Evolutionary conservation across 192 early-diverging fungal species (phyloP).

Genomic region (Linnemannia hyalina): DNA sequence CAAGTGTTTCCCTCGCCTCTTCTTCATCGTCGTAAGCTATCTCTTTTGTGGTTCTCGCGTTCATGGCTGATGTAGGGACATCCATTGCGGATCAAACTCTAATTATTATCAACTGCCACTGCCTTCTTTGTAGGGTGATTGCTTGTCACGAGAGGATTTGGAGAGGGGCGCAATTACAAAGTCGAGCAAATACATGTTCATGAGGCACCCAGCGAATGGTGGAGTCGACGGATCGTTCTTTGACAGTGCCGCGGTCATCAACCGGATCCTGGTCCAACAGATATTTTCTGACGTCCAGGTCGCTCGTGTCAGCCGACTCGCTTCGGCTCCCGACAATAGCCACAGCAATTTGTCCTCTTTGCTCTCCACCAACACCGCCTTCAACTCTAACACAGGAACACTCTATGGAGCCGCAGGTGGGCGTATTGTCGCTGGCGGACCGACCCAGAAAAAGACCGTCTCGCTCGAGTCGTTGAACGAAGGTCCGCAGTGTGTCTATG

Average conservation of each 20-base stretch:
- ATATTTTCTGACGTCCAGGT: constrained; percentile 47
- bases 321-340: not conserved
- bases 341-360: not conserved
- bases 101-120: not conserved
- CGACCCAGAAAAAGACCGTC: constrained; percentile 7
- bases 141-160: constrained; percentile 60
- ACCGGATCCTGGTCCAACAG: constrained; percentile 48
- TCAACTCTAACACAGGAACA: not conserved
- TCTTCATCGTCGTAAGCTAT: constrained; percentile 61
- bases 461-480: constrained; percentile 33
- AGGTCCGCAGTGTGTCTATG: constrained; percentile 52
- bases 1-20: constrained; percentile 61
- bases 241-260: constrained; percentile 48
- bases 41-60: not conserved
- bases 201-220: constrained; percentile 54
- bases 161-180: constrained; percentile 58
- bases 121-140: constrained; percentile 54
- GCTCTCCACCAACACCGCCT: not conserved
- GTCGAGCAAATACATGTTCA: constrained; percentile 63
- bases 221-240: constrained; percentile 54
- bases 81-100: not conserved
- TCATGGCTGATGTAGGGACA: not conserved
- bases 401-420: not conserved
- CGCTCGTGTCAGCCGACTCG: constrained; percentile 11
- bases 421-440: not conserved